Base-by-base conservation (phyloP, 2,329 filamentous ascomycete genomes). In the Colletotrichum paranaense region DNA sequence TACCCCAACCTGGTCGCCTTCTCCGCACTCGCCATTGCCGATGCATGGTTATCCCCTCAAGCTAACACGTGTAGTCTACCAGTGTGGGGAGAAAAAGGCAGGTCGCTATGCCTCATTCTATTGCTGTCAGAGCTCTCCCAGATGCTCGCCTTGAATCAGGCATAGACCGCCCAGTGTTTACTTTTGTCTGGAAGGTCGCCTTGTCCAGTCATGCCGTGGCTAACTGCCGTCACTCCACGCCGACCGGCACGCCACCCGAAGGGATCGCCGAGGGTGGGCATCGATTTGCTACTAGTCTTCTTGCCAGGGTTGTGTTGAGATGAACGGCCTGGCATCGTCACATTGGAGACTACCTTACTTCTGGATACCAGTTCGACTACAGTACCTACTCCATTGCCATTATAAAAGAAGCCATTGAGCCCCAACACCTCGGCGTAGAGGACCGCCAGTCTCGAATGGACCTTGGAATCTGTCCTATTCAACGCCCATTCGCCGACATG, bases 1-100 rank as follows among this genome's bases (percentile, higher is more conserved):
- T 26, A 57, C 38, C 35, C 60, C n/a, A 46, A 16, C 56, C 46
- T 56, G 59, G 46, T 19, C 24, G 24, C 6, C 38, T 72, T 68
- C 72, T 74, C 72, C 72, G 72, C 72, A 74, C 56, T 72, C 59
- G 63, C 63, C 49, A 56, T 64, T 72, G 63, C 68, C 68, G 62
- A 63, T 72, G 57, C 68, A 74, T 63, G 68, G 72, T 12, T 5
- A 28, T 67, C 63, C 72, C 70, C 68, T 52, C 16, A 14, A 72
- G 60, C 42, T 49, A 22, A 49, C 42, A 49, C 42, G 42, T 64
- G 19, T 62, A 65, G 60, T 62, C 32, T 24, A 7, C 6, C 12
- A 24, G 52, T 53, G 42, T 11, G 42, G 42, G 72, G 68, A 28
- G 72, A 42, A 55, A 49, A 12, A 35, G 24, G 11, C 57, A 16